phyloP scores from a whole-genome alignment of 2,329 filamentous ascomycete species.

The Alternaria triticimaculans region DNA sequence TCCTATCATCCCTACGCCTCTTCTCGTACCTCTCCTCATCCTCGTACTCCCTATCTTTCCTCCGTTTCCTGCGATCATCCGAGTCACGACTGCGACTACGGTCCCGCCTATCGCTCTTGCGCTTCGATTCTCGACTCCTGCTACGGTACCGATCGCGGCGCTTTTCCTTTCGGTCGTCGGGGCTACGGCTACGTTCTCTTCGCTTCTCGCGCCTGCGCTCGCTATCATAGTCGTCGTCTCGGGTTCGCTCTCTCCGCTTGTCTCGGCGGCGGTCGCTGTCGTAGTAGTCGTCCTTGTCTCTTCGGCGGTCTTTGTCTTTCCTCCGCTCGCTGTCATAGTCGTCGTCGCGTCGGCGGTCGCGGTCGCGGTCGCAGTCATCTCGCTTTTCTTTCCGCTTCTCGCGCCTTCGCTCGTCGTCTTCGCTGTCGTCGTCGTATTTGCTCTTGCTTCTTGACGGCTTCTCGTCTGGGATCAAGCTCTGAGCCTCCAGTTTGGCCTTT shows the following conservation, averaged over 20 bases:
- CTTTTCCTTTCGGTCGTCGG: slow-evolving; percentile 35
- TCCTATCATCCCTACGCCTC: slow-evolving; percentile 21
- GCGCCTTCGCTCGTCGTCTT: slow-evolving; percentile 24
- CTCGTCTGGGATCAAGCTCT: slow-evolving; percentile 53
- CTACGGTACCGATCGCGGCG: slow-evolving; percentile 33
- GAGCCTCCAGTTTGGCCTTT: slow-evolving; percentile 57
- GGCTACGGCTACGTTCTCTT: slow-evolving; percentile 30
- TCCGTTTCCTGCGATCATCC: slow-evolving; percentile 34
- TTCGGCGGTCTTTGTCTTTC: slow-evolving; percentile 22
- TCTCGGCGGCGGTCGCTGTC: slow-evolving; percentile 30
- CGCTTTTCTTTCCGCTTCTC: slow-evolving; percentile 25
- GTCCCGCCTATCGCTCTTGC: slow-evolving; percentile 25
- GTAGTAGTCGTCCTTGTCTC: slow-evolving; percentile 26
- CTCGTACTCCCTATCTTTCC: slow-evolving; percentile 32
- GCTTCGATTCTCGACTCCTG: slow-evolving; percentile 28
- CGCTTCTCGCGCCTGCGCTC: slow-evolving; percentile 18
- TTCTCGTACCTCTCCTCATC: slow-evolving; percentile 29
- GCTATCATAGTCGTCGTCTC: slow-evolving; percentile 23
- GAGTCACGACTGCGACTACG: slow-evolving; percentile 27
- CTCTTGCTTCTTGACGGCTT: slow-evolving; percentile 28
- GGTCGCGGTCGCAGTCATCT: slow-evolving; percentile 18
- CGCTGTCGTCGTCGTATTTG: slow-evolving; percentile 22
- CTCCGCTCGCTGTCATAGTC: slow-evolving; percentile 30
- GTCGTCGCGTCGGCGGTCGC: slow-evolving; percentile 25
- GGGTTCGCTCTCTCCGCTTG: slow-evolving; percentile 22